Evolutionary conservation across 768 basidiomycete genomes (phyloP), one percentile per base, ranked within the genome.

Genomic region (Kwoniella mangroviensis): DNA sequence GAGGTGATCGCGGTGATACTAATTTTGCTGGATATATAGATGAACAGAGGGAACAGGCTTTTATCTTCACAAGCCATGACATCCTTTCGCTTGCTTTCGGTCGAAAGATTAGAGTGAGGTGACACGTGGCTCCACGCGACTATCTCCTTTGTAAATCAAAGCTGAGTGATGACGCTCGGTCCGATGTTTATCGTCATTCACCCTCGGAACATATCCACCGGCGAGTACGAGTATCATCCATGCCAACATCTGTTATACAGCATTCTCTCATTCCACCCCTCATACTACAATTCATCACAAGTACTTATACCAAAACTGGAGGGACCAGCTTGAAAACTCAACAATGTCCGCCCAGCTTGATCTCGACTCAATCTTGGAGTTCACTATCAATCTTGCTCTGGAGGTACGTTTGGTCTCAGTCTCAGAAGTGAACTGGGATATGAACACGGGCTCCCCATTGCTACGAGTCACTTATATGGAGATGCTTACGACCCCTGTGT

Each of bases 371-470:
- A 73, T 73, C 60, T 61, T 69, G 15, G 65, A 56, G 9, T 73
- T 73, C 42, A 63, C 72, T 12, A 73, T 73, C 64, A 67, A 73
- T 22, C 61, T 73, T 24, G 72, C 72, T 57, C 57, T 66, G 15
- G 72, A 73, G 49, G 72, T 73, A 43, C 15, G 72, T 62, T 43
- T 13, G 17, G 17, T 12, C 67, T 21, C n/a, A n/a, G 22, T 12
- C n/a, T 21, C 21, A 13, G 3, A 34, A 60, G 12, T 28, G 28
- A 28, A 28, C 4, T 34, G 34, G 34, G 9, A 34, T 34, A 7
- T 6, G 34, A 34, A 34, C 34, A 34, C 34, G 34, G 9, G 34
- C 6, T 34, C 34, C 34, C 9, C 34, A 34, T 7, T 34, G 34
- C 34, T 34, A 34, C 34, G 4, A 34, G 45, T 15, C 1, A 49